A percentile compares a stretch with the other conserved stretches of the same genome.
Evolutionary conservation across 768 basidiomycete species (phyloP).

Genomic region (Gloeopeniophorella convolvens): DNA sequence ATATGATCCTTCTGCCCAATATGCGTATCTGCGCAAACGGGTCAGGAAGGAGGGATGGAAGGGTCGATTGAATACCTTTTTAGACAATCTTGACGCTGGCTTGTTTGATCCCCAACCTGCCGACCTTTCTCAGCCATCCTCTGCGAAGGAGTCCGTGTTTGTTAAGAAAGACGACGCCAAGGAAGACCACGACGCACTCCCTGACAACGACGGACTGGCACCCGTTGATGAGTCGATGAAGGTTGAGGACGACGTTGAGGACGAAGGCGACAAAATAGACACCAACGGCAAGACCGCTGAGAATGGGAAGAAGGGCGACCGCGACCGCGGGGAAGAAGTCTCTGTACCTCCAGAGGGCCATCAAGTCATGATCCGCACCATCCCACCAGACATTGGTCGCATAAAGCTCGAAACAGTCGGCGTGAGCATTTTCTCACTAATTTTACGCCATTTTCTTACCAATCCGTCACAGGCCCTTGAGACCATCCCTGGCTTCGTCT

Average conservation of each 20-base stretch:
- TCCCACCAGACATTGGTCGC: slow-evolving; percentile 88
- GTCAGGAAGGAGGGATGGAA: slow-evolving; percentile 84
- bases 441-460: slow-evolving; percentile 12
- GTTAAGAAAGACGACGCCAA: slow-evolving; percentile 40
- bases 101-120: slow-evolving; percentile 75
- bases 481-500: slow-evolving; percentile 74
- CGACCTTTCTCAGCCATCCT: slow-evolving; percentile 47
- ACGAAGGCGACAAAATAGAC: slow-evolving; percentile 61
- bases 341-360: slow-evolving; percentile 66
- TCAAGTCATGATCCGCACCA: slow-evolving; percentile 91
- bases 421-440: slow-evolving; percentile 16
- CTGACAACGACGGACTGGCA: slow-evolving; percentile 24
- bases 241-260: slow-evolving; percentile 74
- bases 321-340: slow-evolving; percentile 55
- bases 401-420: slow-evolving; percentile 84
- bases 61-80: slow-evolving; percentile 62
- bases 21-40: slow-evolving; percentile 63
- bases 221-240: slow-evolving; percentile 57
- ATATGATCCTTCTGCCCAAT: slow-evolving; percentile 76
- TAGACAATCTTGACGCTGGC: slow-evolving; percentile 76
- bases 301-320: slow-evolving; percentile 44
- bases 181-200: slow-evolving; percentile 25
- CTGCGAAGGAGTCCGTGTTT: slow-evolving; percentile 43
- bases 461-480: slow-evolving; percentile 53
- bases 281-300: slow-evolving; percentile 47